Conservation (phyloP, 345 rosid genomes). For the Leavenworthia alabamica region DNA sequence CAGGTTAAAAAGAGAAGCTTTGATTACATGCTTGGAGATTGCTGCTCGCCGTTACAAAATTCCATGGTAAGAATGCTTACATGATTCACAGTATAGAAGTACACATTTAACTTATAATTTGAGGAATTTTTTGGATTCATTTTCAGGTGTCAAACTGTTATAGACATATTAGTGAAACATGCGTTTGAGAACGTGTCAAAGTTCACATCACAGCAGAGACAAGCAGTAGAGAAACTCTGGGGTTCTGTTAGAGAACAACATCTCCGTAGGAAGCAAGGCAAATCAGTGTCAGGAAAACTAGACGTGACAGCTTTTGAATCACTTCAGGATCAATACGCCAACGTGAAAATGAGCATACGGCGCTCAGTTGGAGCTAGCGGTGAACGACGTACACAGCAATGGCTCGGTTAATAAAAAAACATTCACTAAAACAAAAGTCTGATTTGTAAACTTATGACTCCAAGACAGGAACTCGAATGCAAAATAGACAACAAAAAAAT, state of each 20-base stretch:
- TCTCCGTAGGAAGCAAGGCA: constrained; percentile 81
- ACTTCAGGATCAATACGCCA: constrained; percentile 81
- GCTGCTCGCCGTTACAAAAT: constrained; percentile 83
- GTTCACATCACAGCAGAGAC: constrained; percentile 77
- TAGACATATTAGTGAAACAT: constrained; percentile 92
- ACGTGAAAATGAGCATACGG: constrained; percentile 85
- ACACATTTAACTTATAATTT: neutral
- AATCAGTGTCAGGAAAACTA: constrained; percentile 80
- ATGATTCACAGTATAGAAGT: neutral
- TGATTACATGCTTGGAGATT: constrained; percentile 77
- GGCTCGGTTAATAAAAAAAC: constrained; percentile 61
- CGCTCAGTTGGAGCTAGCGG: constrained; percentile 81
- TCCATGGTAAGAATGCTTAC: constrained; percentile 52
- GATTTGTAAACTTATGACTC: constrained; percentile 1
- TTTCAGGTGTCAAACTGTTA: constrained; percentile 91
- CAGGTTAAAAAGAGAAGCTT: constrained; percentile 71
- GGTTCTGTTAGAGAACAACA: constrained; percentile 78
- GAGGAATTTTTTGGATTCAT: neutral
- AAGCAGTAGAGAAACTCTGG: constrained; percentile 84
- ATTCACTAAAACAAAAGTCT: neutral
- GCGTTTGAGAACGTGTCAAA: constrained; percentile 72
- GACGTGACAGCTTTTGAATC: constrained; percentile 83
- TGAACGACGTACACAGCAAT: constrained; percentile 80
- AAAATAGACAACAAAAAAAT: constrained; percentile 3
- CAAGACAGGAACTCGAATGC: constrained; percentile 1